Evolutionary conservation across 805 yeast genomes (phyloP), one percentile per base, ranked within the genome.

Genomic region (Alloascoidea africana): DNA sequence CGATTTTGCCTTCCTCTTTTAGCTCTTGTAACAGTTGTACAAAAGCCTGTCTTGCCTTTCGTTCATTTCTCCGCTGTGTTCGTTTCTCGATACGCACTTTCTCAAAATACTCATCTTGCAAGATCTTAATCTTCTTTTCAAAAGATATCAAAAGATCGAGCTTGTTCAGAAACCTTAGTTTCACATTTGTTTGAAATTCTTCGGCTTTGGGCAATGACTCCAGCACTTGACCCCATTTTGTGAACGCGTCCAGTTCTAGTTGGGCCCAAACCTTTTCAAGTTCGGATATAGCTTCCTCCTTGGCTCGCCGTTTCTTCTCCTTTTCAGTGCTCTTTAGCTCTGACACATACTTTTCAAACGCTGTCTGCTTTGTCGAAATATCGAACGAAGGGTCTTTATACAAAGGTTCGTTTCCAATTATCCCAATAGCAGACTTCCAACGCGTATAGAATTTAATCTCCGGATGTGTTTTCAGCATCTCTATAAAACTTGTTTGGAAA

Each of bases 31-130:
- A 49, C 14, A 76, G 48, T 4, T 48, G 45, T 39, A 66, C 70
- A 55, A 71, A 86, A 1, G 56, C 63, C 41, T 68, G 74, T 33
- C 96, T 59, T 1, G 81, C 78, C n/a, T 58, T 63, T 38, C 91
- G 58, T 50, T 84, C 94, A 0, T 54, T 41, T 33, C 75, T 62
- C 43, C 66, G 66, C 44, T 73, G 76, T 32, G 42, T 41, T 36
- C 57, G 54, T 37, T 65, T 48, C 16, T 45, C 43, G 1, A 39
- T 34, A 17, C 47, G 47, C 13, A 56, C 39, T 16, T 55, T 45
- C n/a, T 35, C 48, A 39, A 45, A 53, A 39, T 44, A 46, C 14
- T 27, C 41, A 19, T 41, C 48, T 46, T 49, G 67, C 33, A 45
- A 59, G 14, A 46, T 50, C 27, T 16, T 52, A 41, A 65, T 59